These are phyloP conservation scores for Cercophora scortea DNA, from an alignment of 495 filamentous ascomycete genomes.

Conservation along the genomic window DNA sequence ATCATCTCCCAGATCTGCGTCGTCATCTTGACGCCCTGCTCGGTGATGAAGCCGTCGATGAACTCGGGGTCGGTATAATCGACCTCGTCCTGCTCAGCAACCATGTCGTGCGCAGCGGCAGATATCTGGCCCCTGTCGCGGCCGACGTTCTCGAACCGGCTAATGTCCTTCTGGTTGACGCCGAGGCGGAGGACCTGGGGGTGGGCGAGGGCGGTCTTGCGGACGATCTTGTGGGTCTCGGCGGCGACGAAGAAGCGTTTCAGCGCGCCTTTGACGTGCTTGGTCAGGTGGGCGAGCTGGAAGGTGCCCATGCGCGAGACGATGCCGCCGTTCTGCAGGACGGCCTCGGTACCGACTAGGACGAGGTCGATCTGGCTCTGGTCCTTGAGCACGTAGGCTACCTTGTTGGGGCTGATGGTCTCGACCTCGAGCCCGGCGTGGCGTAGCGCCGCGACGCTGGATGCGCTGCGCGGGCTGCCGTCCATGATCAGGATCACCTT, in stretches of 20 bases:
- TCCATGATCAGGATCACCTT: constrained; percentile 79
- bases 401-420: constrained; percentile 65
- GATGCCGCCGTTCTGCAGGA: constrained; percentile 89
- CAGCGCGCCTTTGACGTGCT: constrained; percentile 45
- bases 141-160: constrained; percentile 51
- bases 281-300: constrained; percentile 78
- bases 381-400: constrained; percentile 71
- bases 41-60: constrained; percentile 24
- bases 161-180: constrained; percentile 64
- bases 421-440: constrained; percentile 72
- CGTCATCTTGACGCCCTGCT: constrained; percentile 36
- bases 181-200: constrained; percentile 18
- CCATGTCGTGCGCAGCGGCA: constrained; percentile 14
- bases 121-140: constrained; percentile 22
- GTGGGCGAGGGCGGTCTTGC: constrained; percentile 16
- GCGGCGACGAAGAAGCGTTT: constrained; percentile 87
- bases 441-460: constrained; percentile 60
- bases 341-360: constrained; percentile 88
- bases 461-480: constrained; percentile 37
- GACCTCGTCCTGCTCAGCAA: constrained; percentile 42
- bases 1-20: constrained; percentile 28
- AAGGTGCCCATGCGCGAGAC: constrained; percentile 86
- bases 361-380: constrained; percentile 65
- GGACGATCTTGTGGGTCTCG: constrained; percentile 74
- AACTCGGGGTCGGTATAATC: constrained; percentile 65